Conservation (phyloP, 805 yeast genomes). For the Cephaloascus albidus region DNA sequence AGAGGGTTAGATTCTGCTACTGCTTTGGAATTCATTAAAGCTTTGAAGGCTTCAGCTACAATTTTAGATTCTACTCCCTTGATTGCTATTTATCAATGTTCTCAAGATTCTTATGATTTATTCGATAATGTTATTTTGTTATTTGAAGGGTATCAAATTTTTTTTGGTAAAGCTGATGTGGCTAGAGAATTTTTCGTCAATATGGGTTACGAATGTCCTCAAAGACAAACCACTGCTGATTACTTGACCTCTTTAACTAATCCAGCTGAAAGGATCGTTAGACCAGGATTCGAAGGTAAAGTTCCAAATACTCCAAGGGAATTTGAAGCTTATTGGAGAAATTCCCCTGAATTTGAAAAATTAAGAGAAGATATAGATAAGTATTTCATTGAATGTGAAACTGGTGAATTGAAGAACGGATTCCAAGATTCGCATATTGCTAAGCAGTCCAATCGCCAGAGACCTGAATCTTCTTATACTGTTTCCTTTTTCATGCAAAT, state of each 20-base stretch:
- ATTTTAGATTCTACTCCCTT: conserved; percentile 42
- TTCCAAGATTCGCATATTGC: conserved; percentile 35
- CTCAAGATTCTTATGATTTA: conserved; percentile 44
- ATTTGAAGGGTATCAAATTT: conserved; percentile 50
- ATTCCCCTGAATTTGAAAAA: conserved; percentile 28
- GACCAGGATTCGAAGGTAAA: conserved; percentile 30
- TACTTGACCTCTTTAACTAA: conserved; percentile 47
- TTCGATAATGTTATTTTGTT: conserved; percentile 45
- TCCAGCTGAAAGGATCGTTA: conserved; percentile 38
- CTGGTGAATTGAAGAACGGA: conserved; percentile 8
- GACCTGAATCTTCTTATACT: conserved; percentile 41
- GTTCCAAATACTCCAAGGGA: conserved; percentile 47
- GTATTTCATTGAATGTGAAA: not conserved
- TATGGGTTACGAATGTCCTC: conserved; percentile 50
- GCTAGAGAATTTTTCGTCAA: conserved; percentile 40
- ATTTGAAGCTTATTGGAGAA: conserved; percentile 39
- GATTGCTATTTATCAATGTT: conserved; percentile 53
- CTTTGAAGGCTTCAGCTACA: conserved; percentile 46
- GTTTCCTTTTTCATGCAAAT: conserved; percentile 45
- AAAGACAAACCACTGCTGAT: conserved; percentile 53
- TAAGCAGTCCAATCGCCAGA: conserved; percentile 37
- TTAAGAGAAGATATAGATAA: conserved; percentile 35
- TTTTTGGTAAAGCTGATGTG: conserved; percentile 32
- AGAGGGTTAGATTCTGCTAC: conserved; percentile 69
- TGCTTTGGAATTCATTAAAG: conserved; percentile 53